Percentiles rank a stretch among this genome's conserved stretches.
Conservation (phyloP, 2,329 filamentous ascomycete genomes). For the Ascochyta viciae-villosae region DNA sequence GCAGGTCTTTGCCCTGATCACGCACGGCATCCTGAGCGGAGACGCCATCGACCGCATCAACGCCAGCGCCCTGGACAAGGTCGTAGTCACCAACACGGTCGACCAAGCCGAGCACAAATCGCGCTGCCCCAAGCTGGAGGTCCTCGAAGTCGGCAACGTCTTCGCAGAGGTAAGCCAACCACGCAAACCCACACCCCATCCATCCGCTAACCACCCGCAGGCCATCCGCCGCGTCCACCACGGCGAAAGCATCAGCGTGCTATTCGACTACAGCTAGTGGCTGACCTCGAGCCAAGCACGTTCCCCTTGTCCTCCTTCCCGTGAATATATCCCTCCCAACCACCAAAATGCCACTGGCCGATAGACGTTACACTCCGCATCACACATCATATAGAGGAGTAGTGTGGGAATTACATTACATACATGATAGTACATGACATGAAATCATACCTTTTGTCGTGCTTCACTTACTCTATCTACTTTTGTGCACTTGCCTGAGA, state of each 20-base stretch:
- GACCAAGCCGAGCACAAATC: conserved; percentile 82
- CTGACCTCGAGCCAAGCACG: conserved; percentile 15
- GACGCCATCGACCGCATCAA: conserved; percentile 96
- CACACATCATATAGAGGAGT: not conserved
- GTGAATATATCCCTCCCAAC: not conserved
- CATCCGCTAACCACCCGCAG: conserved; percentile 43
- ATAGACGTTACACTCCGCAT: conserved; percentile 2
- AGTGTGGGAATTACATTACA: too few species aligned
- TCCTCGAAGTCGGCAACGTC: conserved; percentile 85
- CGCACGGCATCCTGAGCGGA: conserved; percentile 92
- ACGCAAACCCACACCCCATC: not conserved
- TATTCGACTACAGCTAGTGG: conserved; percentile 81
- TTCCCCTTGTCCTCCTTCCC: not conserved
- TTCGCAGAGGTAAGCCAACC: conserved; percentile 75
- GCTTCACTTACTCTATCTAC: too few species aligned
- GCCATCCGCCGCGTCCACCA: conserved; percentile 95
- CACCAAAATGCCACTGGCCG: not conserved
- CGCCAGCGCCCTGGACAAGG: conserved; percentile 88
- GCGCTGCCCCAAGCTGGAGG: conserved; percentile 85
- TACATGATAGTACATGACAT: too few species aligned
- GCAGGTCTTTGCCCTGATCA: conserved; percentile 88
- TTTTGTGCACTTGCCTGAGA: too few species aligned
- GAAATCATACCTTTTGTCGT: too few species aligned
- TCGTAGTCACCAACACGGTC: conserved; percentile 94
- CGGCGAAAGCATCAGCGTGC: conserved; percentile 94